phyloP scores from a whole-genome alignment of 345 rosid species.

The Ceriops decandra region DNA sequence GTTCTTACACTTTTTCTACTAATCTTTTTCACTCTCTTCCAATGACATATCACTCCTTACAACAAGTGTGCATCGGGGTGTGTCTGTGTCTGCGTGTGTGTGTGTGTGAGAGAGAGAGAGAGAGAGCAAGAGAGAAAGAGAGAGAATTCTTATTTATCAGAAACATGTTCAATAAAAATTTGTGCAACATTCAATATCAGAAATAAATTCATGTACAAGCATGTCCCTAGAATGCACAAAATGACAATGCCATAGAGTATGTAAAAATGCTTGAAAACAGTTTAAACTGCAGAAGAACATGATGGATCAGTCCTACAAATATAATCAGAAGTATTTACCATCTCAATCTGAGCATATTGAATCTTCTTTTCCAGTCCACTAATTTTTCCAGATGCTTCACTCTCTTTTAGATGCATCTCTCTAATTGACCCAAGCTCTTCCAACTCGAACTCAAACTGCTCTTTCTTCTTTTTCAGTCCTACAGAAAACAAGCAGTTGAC shows the following conservation, averaged over 20 bases:
- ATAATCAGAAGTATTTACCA: slow-evolving; percentile 40
- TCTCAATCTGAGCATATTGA: slow-evolving; percentile 94
- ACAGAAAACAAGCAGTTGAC: slow-evolving; percentile 20
- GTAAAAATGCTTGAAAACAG: neutral
- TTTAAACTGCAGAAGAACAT: neutral
- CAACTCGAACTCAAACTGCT: slow-evolving; percentile 68
- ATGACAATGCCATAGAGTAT: neutral
- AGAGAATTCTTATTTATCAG: too few species aligned
- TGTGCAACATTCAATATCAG: too few species aligned
- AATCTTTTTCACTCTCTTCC: too few species aligned
- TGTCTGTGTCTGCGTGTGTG: too few species aligned
- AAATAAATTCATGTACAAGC: neutral
- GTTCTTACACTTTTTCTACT: too few species aligned
- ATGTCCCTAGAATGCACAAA: neutral
- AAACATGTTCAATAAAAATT: too few species aligned
- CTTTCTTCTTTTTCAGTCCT: slow-evolving; percentile 76
- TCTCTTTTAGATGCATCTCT: slow-evolving; percentile 90
- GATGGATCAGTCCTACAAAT: too few species aligned
- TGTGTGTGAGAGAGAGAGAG: too few species aligned
- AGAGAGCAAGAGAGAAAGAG: too few species aligned
- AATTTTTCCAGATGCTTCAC: slow-evolving; percentile 87
- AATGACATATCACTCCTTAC: too few species aligned
- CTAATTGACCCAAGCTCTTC: slow-evolving; percentile 89
- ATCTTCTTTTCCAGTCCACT: slow-evolving; percentile 96
- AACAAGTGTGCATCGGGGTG: too few species aligned